These are phyloP conservation scores for Coemansia reversa DNA, from an alignment of 192 early-diverging fungal species.

Conservation along the genomic window DNA sequence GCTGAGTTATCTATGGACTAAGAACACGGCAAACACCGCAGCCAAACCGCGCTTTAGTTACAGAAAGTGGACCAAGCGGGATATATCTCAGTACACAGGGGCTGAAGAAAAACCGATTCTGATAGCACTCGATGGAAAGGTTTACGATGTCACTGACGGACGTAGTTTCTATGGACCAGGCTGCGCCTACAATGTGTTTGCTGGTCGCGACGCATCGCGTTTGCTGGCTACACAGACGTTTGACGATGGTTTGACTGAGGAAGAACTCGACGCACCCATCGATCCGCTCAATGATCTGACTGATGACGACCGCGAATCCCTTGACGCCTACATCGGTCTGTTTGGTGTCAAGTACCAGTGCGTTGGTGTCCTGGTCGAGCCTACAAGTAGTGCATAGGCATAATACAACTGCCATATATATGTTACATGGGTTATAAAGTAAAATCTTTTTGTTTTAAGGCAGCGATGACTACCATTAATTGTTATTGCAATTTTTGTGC, in stretches of 20 bases:
- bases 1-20: conserved; percentile 20
- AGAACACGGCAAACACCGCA: conserved; percentile 26
- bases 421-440: not conserved
- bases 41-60: conserved; percentile 16
- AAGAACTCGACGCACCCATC: conserved; percentile 65
- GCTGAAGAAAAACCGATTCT: conserved; percentile 58
- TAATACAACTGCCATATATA: not conserved
- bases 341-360: conserved; percentile 77
- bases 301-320: conserved; percentile 67
- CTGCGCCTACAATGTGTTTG: conserved; percentile 91
- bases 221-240: conserved; percentile 90
- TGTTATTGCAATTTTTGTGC: too few species aligned
- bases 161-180: conserved; percentile 88
- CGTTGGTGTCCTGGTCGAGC: conserved; percentile 69
- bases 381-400: not conserved
- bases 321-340: conserved; percentile 75
- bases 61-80: conserved; percentile 43
- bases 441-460: not conserved
- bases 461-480: too few species aligned
- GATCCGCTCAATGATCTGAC: conserved; percentile 77
- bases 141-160: conserved; percentile 88
- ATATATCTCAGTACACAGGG: conserved; percentile 32
- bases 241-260: conserved; percentile 71
- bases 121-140: conserved; percentile 78
- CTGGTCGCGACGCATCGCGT: conserved; percentile 90